A percentile compares a stretch with the other conserved stretches of the same genome.
These are phyloP conservation scores for Daedaleopsis sinensis DNA, from an alignment of 768 basidiomycete species.

Conservation along the genomic window DNA sequence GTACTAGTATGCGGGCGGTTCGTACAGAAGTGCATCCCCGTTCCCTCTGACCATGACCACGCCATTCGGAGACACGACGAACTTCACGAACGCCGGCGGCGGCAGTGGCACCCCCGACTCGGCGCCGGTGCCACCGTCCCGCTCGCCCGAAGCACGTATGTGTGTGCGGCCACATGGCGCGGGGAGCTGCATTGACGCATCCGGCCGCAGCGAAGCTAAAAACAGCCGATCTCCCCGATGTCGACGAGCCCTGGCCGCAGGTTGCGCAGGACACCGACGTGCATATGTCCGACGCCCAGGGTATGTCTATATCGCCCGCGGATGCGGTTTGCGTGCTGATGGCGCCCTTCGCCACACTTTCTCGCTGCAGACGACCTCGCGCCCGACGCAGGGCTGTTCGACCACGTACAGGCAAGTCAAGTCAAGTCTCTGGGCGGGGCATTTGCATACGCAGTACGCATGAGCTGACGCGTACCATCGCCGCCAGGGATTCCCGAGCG, in stretches of 20 bases:
- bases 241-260: conserved; percentile 12
- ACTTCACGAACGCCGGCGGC: background rate
- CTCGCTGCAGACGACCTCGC: conserved; percentile 13
- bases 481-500: conserved; percentile 42
- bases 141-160: conserved; percentile 25
- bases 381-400: conserved; percentile 10
- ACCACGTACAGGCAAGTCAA: conserved; percentile 19
- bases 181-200: conserved; percentile 5
- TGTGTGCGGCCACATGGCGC: background rate
- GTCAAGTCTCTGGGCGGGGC: too few relatives aligned
- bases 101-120: background rate
- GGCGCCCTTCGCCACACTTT: background rate
- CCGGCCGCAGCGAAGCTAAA: conserved; percentile 25
- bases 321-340: background rate
- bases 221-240: conserved; percentile 28
- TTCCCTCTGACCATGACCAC: background rate
- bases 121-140: conserved; percentile 9
- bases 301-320: background rate
- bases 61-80: conserved; percentile 12
- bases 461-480: too few relatives aligned
- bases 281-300: conserved; percentile 7
- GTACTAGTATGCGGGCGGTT: background rate
- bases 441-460: background rate
- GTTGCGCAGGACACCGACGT: conserved; percentile 2
- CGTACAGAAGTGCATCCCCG: background rate